Base-by-base conservation (phyloP, 495 filamentous ascomycete genomes). In the Glonium stellatum region DNA sequence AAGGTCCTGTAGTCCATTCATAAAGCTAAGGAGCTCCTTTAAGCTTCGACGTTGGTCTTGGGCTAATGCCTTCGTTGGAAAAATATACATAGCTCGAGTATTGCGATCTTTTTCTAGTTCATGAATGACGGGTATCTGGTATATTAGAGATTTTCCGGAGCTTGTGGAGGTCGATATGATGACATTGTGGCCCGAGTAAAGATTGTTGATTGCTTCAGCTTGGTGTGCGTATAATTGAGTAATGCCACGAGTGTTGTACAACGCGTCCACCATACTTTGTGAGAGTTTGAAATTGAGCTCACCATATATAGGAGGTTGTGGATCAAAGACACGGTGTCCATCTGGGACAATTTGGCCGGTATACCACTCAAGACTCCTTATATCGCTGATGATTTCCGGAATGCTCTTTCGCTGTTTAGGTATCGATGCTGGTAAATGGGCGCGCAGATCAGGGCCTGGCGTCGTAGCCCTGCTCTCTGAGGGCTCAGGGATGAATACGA, bases 71-170 rank as follows among this genome's bases (percentile, higher is more conserved):
- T 99, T 99, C 2, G 93, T 99, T 0, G 93, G 93, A 61, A 98
- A 99, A 22, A 99, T 96, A 69, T 96, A 97, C 86, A 99, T 90
- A 10, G 93, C 92, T 64, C 92, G 77, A 46, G 89, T 87, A 49
- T 86, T 78, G 4, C 67, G 71, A 63, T 97, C 88, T 46, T 81
- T 77, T 72, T 97, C 92, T 11, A 99, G 78, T 27, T 86, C 88
- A 69, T 96, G 86, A 25, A 99, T 75, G 62, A 97, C 92, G 0
- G 93, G 93, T 19, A 99, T 77, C 67, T 97, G 95, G 68, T 97
- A 99, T 55, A 97, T 97, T 34, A 99, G 74, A 5, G 90, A 95
- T 72, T 99, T 99, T 5, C 93, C 93, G 0, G 95, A 97, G 71
- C 87, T 92, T 0, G 93, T 99, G 15, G 92, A 96, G 0, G 93